Evolutionary conservation across 202 grass and related monocot genomes (phyloP).

Genomic region (Digitaria exilis): DNA sequence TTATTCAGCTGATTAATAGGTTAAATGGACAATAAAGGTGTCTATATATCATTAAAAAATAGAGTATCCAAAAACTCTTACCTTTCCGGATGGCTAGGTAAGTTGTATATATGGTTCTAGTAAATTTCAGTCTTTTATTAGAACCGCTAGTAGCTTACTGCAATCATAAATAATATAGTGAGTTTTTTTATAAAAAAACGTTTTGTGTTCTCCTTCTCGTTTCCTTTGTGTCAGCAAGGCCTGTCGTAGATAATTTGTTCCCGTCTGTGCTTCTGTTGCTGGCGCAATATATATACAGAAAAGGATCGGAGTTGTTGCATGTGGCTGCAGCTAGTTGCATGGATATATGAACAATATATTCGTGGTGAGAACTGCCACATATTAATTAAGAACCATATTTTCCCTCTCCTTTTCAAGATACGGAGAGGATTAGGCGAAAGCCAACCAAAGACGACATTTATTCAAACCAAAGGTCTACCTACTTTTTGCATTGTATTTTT

Average conservation of each 20-base stretch:
- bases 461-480: slow-evolving; percentile 35
- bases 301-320: slow-evolving; percentile 20
- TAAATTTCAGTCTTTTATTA: too few species aligned
- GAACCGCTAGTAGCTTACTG: not conserved
- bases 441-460: not conserved
- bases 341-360: not conserved
- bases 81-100: not conserved
- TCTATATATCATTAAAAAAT: not conserved
- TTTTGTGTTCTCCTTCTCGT: not conserved
- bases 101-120: not conserved
- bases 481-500: not conserved
- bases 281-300: not conserved
- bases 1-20: not conserved
- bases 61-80: not conserved
- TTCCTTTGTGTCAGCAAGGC: not conserved
- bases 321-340: not conserved
- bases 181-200: not conserved
- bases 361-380: not conserved
- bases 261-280: not conserved
- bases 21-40: not conserved
- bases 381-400: slow-evolving; percentile 6
- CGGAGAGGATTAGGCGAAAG: slow-evolving; percentile 10
- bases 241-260: not conserved
- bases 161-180: not conserved
- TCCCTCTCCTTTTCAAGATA: slow-evolving; percentile 35